Evolutionary conservation across 306 rosid species (phyloP).

Genomic region (Mimosa pudica): DNA sequence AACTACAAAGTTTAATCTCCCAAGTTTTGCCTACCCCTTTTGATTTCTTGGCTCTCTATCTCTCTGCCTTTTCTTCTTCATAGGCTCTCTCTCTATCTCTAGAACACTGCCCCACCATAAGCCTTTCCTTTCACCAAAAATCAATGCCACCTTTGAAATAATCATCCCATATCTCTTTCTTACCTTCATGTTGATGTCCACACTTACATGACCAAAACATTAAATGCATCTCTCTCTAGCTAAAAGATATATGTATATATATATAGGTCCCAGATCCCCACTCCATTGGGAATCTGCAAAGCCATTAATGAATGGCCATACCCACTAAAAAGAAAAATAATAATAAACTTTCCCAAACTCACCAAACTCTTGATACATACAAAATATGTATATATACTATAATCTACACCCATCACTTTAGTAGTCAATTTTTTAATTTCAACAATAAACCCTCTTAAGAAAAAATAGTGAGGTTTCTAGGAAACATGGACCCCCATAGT

Average conservation of each 20-base stretch:
- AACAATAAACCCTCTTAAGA: constrained; percentile 45
- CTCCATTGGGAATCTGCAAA: constrained; percentile 82
- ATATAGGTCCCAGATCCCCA: constrained; percentile 49
- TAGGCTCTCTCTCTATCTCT: constrained; percentile 9
- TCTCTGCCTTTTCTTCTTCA: constrained; percentile 35
- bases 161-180: constrained; percentile 35
- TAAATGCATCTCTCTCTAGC: constrained; percentile 33
- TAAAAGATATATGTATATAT: constrained; percentile 40
- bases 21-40: constrained; percentile 36
- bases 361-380: constrained; percentile 51
- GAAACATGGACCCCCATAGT: constrained; percentile 52
- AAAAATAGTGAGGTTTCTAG: constrained; percentile 64
- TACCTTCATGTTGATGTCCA: constrained; percentile 42
- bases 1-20: constrained; percentile 40
- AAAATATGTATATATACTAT: constrained; percentile 37
- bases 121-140: constrained; percentile 46
- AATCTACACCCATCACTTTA: constrained; percentile 62
- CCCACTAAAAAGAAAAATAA: constrained; percentile 48
- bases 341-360: constrained; percentile 49
- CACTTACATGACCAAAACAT: constrained; percentile 54
- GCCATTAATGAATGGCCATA: constrained; percentile 74
- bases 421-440: constrained; percentile 52
- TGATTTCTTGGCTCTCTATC: background rate
- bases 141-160: constrained; percentile 57
- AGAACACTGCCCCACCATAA: constrained; percentile 60